Evolutionary conservation across 345 rosid species (phyloP).

Genomic region (Alliaria petiolata): DNA sequence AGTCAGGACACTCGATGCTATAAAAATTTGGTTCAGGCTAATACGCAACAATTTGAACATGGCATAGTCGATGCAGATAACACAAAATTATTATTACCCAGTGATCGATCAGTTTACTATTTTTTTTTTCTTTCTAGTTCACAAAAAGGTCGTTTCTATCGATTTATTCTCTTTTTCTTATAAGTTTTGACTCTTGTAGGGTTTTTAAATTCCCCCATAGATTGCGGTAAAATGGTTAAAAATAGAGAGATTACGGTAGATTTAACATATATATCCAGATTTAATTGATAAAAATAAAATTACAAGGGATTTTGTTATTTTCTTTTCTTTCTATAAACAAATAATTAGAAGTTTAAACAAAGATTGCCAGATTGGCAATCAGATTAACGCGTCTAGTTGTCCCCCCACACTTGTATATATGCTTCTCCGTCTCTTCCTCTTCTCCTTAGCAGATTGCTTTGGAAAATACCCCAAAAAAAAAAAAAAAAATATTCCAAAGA

Average conservation of each 20-base stretch:
- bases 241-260: not conserved
- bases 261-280: no score
- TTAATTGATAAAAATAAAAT: not conserved
- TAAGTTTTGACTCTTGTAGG: no score
- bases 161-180: no score
- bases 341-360: not conserved
- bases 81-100: not conserved
- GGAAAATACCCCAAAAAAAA: not conserved
- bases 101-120: no score
- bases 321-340: not conserved
- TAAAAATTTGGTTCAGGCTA: no score
- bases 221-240: slow-evolving; percentile 3
- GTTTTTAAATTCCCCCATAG: not conserved
- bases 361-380: slow-evolving; percentile 43
- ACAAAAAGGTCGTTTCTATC: not conserved
- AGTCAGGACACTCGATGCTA: not conserved
- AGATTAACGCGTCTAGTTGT: slow-evolving; percentile 59
- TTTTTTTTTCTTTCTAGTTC: not conserved
- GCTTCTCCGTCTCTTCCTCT: slow-evolving; percentile 18
- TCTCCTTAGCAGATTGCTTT: slow-evolving; percentile 46
- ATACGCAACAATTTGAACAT: not conserved
- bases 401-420: slow-evolving; percentile 41
- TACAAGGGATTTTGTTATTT: not conserved
- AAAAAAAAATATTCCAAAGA: slow-evolving; percentile 20
- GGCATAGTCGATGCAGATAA: not conserved